Base-by-base conservation (phyloP, 768 basidiomycete species). In the Calocybe indica region DNA sequence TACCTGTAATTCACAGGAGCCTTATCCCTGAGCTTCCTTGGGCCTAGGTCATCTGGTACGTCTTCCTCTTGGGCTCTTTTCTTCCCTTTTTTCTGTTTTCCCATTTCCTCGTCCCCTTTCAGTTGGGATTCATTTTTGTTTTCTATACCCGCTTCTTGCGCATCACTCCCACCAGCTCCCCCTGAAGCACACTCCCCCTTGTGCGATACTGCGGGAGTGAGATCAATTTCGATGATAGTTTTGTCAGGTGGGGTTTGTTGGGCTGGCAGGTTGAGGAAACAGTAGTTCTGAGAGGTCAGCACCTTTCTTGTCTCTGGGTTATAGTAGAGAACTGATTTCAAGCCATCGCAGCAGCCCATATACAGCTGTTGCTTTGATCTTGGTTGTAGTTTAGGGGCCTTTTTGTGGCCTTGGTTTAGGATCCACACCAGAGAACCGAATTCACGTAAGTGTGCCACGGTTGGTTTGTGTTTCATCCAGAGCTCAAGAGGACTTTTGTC, bases 401-500 rank as follows among this genome's bases (percentile, higher is more conserved):
- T 32, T 40, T 50, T 12, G 38, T 12, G 38, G 47, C 32, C 35
- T 11, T 37, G 45, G 13, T 43, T 15, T 9, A 28, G 35, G 22
- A 33, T 33, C 49, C 49, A 50, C 28, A 36, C 38, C 7, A 28
- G 42, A 4, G 40, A 7, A 35, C 56, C 62, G 40, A 58, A 64
- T 33, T 48, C 35, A 2, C 38, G 53, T 1, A 66, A 31, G 14
- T 51, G 32, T 0, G 49, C 38, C 3, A 68, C 32, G 32, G 65
- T 41, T 0, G 65, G 65, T 37, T 64, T 65, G 34, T 33, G 40
- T 11, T 58, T 49, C 1, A 42, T 48, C 12, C 30, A 46, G 2
- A 39, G 47, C 43, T 68, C 63, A 5, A 58, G 43, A 1, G 62
- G 68, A 0, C 62, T 65, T 14, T 46, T 53, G 13, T 53, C 53